Evolutionary conservation across 768 basidiomycete species (phyloP), one percentile per base, ranked within the genome.

Genomic region (Coprinopsis cinerea): DNA sequence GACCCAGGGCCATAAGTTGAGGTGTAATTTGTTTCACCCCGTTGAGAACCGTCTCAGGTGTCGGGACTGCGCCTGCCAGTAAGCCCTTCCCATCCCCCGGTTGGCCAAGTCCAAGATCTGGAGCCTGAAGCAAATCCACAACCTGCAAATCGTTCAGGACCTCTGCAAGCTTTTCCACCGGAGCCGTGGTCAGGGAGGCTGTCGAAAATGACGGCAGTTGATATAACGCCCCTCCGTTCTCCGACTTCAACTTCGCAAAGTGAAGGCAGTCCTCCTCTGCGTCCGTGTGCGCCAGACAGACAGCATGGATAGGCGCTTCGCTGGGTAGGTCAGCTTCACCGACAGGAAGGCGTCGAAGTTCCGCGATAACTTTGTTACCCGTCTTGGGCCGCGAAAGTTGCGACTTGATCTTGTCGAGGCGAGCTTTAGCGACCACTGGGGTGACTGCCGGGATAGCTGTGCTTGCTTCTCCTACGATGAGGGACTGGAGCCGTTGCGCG

Each of bases 1-100:
- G 90, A 10, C 88, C 86, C 22, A 92, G 63, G 0, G 83, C 79
- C 80, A 92, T 77, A 28, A 92, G 71, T 57, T 88, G 77, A 0
- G 88, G 87, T 0, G 88, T 89, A 37, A 91, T 76, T 60, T 83
- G 73, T 53, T 78, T 70, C 5, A 88, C 67, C 4, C 89, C 90
- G 3, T 78, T 71, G 17, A 86, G 64, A 24, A 92, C 75, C 0
- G 86, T 81, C 64, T 80, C 79, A 3, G 88, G 76, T 1, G 83
- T 88, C 3, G 89, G 90, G 11, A 92, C 64, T 2, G 88, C 78
- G 4, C 89, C 89, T 13, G 85, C 78, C 24, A 92, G 69, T 14
- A 89, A 60, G 1, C 88, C 88, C 7, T 71, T 61, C 1, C 76
- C 81, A 54, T 79, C 72, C n/a, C 73, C 84, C n/a, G 86, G 80